Evolutionary conservation across 2,329 filamentous ascomycete species (phyloP).

Genomic region (Exutisphaerella laricina): DNA sequence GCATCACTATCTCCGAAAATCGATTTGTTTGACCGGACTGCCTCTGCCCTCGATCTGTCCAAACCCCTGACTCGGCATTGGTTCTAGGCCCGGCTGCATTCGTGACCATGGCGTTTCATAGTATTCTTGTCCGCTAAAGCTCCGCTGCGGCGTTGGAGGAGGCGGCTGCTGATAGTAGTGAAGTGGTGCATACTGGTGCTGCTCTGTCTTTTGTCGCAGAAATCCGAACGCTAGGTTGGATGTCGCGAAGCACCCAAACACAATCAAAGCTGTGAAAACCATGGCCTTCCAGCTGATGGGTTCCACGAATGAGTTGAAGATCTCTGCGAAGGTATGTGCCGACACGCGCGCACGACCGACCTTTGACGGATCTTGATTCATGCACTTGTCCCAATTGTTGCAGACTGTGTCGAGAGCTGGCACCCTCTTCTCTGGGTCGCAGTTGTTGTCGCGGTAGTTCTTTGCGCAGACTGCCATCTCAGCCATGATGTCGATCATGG

Average conservation of each 20-base stretch:
- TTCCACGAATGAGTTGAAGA: constrained; percentile 90
- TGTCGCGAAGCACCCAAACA: constrained; percentile 50
- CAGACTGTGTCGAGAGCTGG: constrained; percentile 72
- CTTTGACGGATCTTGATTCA: constrained; percentile 72
- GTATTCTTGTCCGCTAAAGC: constrained; percentile 27
- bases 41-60: constrained; percentile 30
- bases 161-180: constrained; percentile 23
- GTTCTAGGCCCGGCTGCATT: constrained; percentile 26
- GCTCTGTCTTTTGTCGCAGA: constrained; percentile 41
- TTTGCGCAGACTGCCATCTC: constrained; percentile 69
- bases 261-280: constrained; percentile 45
- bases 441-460: constrained; percentile 71
- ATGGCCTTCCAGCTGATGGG: constrained; percentile 81
- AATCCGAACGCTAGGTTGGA: constrained; percentile 57
- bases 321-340: constrained; percentile 81
- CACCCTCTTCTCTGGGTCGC: constrained; percentile 58
- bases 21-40: constrained; percentile 32
- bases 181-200: constrained; percentile 22
- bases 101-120: constrained; percentile 31
- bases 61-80: constrained; percentile 28
- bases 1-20: too few relatives aligned
- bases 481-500: constrained; percentile 59
- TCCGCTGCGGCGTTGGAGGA: constrained; percentile 33
- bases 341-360: constrained; percentile 76
- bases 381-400: constrained; percentile 77